phyloP scores from a whole-genome alignment of 2,329 filamentous ascomycete species.

The Hypoxylon sp. region DNA sequence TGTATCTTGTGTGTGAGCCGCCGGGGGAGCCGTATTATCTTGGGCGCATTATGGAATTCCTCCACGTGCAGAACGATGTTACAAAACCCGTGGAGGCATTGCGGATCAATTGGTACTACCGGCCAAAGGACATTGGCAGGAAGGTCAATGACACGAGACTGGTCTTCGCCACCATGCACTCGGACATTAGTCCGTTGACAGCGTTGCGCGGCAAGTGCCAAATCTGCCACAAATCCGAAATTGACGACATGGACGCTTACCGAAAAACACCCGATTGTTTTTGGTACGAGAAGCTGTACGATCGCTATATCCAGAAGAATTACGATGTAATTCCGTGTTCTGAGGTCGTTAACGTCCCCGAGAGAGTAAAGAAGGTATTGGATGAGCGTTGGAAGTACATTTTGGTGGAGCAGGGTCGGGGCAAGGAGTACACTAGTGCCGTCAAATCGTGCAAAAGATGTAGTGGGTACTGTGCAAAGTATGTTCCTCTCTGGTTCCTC shows the following conservation, averaged over 20 bases:
- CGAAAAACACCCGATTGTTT: constrained; percentile 89
- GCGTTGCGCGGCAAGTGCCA: constrained; percentile 94
- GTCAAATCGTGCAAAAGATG: constrained; percentile 98
- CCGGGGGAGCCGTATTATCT: constrained; percentile 98
- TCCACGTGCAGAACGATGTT: constrained; percentile 83
- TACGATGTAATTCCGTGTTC: constrained; percentile 96
- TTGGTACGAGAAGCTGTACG: constrained; percentile 98
- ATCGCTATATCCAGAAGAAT: constrained; percentile 97
- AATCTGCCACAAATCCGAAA: constrained; percentile 90
- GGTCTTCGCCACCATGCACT: constrained; percentile 98
- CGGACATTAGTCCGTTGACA: constrained; percentile 92
- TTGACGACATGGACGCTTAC: constrained; percentile 84
- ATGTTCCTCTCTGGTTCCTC: no score
- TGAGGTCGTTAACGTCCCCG: constrained; percentile 95
- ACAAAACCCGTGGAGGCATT: constrained; percentile 84
- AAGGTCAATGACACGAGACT: constrained; percentile 91
- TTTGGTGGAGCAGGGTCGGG: constrained; percentile 91
- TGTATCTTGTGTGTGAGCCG: constrained; percentile 97
- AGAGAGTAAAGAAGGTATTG: constrained; percentile 93
- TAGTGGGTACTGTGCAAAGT: constrained; percentile 90
- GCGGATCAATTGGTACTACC: constrained; percentile 98
- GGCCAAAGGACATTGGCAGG: constrained; percentile 94
- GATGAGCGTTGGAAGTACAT: constrained; percentile 98
- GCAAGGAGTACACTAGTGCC: constrained; percentile 95
- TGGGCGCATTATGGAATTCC: constrained; percentile 97